Base-by-base conservation (phyloP, 1,139 yeast species). In the Entelexis paramagnoliae region DNA sequence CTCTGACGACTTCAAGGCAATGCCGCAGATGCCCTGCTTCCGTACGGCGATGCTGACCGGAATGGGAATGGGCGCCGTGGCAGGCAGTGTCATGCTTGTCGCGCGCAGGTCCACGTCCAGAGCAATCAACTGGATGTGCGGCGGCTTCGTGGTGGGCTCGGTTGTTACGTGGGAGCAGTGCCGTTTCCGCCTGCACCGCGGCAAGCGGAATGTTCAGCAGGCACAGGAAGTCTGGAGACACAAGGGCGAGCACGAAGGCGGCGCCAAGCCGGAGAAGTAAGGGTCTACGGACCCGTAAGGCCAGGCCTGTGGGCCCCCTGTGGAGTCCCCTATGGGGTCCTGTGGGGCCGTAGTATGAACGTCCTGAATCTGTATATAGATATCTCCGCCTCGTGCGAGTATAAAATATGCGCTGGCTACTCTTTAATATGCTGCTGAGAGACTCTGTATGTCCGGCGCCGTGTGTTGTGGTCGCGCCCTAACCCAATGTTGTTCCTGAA, bases 81-180 rank as follows among this genome's bases (percentile, higher is more conserved):
- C 84, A 36, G 85, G 89, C 0, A 76, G 81, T 0, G 84, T 86
- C 36, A 78, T 89, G 51, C 47, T 61, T n/a, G 53, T 63, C 2
- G 78, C 83, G 51, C 85, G 83, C 59, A 80, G 82, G 60, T 77
- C 81, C 39, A 72, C 81, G 1, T 64, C 71, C 8, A 74, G 76
- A 57, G 80, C 93, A 1, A 70, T 79, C 32, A 85, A 88, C 65
- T 89, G 96, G 96, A 81, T 82, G 6, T 74, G 85, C 49, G 84
- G 86, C 44, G 95, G 94, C 4, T 78, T 88, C 59, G 68, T 85
- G 56, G 66, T 87, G 35, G 96, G 96, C 1, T 80, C 86, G 49
- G 74, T 84, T 0, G 81, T 85, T 35, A 86, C 95, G 0, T 89
- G 96, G 95, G 96, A 89, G 66, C 95, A 86, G 66, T 89, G 97